These are phyloP conservation scores for Selenicereus undatus DNA, from an alignment of 148 eudicot genomes.

Conservation along the genomic window DNA sequence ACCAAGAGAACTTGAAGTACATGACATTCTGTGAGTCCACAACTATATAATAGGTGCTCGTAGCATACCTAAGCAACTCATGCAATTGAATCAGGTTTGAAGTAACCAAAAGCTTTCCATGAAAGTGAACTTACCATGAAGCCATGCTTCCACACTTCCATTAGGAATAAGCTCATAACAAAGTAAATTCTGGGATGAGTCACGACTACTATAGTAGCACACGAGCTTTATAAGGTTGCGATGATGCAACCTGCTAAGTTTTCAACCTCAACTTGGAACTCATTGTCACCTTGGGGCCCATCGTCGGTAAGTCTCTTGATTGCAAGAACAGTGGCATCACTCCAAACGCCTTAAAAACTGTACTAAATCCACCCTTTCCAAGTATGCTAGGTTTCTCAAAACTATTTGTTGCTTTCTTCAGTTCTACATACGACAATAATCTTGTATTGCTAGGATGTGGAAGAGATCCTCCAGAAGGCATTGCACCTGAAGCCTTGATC, in stretches of 20 bases:
- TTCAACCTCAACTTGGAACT: conserved; percentile 87
- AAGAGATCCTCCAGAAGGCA: conserved; percentile 58
- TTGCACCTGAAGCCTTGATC: background rate
- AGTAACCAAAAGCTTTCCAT: conserved; percentile 10
- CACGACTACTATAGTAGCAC: conserved; percentile 79
- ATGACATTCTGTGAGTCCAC: background rate
- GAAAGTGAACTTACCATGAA: conserved; percentile 59
- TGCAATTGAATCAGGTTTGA: background rate
- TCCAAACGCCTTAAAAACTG: conserved; percentile 75
- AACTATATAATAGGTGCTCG: background rate
- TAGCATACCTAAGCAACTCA: background rate
- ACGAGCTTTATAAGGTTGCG: conserved; percentile 93
- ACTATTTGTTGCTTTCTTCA: conserved; percentile 82
- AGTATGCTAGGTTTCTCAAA: conserved; percentile 69
- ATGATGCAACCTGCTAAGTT: conserved; percentile 96
- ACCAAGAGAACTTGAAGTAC: conserved; percentile 53
- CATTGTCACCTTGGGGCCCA: conserved; percentile 92
- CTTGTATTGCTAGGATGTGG: conserved; percentile 82
- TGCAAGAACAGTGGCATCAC: conserved; percentile 86
- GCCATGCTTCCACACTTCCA: conserved; percentile 96
- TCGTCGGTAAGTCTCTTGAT: conserved; percentile 85
- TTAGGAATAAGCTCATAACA: conserved; percentile 96
- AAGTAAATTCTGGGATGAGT: conserved; percentile 75
- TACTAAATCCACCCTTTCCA: conserved; percentile 97
- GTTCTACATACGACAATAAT: conserved; percentile 77